These are phyloP conservation scores for Selenicereus undatus DNA, from an alignment of 148 eudicot genomes.

Conservation along the genomic window DNA sequence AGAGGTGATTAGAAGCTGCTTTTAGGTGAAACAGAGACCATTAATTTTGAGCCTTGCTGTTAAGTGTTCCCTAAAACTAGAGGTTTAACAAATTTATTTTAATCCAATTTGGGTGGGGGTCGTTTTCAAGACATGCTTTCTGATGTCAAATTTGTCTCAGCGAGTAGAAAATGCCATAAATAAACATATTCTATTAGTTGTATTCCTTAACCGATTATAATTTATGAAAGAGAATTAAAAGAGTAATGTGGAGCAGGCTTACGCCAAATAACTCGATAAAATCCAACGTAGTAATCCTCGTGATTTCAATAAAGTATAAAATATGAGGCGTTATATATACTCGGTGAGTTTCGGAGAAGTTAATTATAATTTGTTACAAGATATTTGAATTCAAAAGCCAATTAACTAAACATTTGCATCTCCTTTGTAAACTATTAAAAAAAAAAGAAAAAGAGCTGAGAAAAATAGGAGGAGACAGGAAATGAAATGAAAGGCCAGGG, in stretches of 20 bases:
- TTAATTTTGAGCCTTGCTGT: background rate
- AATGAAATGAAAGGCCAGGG: constrained; percentile 16
- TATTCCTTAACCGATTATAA: constrained; percentile 3
- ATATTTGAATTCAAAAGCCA: too few species aligned
- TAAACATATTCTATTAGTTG: constrained; percentile 14
- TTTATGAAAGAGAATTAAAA: background rate
- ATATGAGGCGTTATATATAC: too few species aligned
- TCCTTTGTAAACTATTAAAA: background rate
- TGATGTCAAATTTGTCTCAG: background rate
- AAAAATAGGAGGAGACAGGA: background rate
- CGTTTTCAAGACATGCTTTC: constrained; percentile 26
- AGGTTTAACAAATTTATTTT: background rate
- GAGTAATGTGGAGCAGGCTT: too few species aligned
- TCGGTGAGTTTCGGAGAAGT: too few species aligned
- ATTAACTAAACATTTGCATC: too few species aligned
- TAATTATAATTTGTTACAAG: too few species aligned
- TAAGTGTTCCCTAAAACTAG: background rate
- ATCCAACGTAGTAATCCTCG: too few species aligned
- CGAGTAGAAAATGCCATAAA: constrained; percentile 16
- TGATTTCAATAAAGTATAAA: too few species aligned
- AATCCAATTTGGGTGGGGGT: constrained; percentile 8
- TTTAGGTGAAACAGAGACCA: background rate
- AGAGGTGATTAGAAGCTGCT: background rate
- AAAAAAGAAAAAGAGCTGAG: background rate
- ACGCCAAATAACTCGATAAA: too few species aligned